Percentiles rank a stretch among this genome's conserved stretches.
Conservation (phyloP, 257 asterid genomes). For the Lithospermum erythrorhizon region DNA sequence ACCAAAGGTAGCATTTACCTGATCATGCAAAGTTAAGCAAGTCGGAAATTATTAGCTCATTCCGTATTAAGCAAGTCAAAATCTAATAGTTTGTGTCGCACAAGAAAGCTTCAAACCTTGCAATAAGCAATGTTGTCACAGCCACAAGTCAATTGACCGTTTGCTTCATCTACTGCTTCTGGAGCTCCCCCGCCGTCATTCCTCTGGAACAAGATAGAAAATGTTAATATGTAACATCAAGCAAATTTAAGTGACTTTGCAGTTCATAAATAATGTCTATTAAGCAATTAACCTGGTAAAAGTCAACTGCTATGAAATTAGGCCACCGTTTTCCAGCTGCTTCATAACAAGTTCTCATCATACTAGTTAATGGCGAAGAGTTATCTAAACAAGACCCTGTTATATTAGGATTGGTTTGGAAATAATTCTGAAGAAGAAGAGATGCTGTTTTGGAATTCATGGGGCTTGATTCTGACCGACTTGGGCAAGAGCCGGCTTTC, state of each 20-base stretch:
- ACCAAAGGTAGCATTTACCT: conserved; percentile 44
- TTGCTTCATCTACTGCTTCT: conserved; percentile 81
- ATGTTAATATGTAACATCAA: conserved; percentile 1
- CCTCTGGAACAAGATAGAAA: conserved; percentile 32
- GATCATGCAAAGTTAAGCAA: background rate
- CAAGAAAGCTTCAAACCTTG: conserved; percentile 35
- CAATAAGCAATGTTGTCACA: conserved; percentile 82
- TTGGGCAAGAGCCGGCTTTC: conserved; percentile 49
- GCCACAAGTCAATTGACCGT: conserved; percentile 77
- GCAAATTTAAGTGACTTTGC: background rate
- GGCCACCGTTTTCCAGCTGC: conserved; percentile 82
- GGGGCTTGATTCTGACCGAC: conserved; percentile 63
- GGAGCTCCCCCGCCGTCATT: conserved; percentile 91
- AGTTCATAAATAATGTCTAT: conserved; percentile 1
- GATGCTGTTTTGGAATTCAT: conserved; percentile 52
- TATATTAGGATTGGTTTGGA: conserved; percentile 53
- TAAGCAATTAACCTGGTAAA: conserved; percentile 38
- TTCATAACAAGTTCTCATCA: conserved; percentile 51
- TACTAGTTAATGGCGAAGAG: conserved; percentile 42
- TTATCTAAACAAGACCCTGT: conserved; percentile 61
- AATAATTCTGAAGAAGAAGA: conserved; percentile 63
- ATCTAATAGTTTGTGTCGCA: background rate
- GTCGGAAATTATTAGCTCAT: conserved; percentile 4
- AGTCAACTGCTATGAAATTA: conserved; percentile 84
- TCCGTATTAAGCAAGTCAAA: background rate